Evolutionary conservation across 169 alveolate species (phyloP).

Genomic region (Plasmodium vivax): DNA sequence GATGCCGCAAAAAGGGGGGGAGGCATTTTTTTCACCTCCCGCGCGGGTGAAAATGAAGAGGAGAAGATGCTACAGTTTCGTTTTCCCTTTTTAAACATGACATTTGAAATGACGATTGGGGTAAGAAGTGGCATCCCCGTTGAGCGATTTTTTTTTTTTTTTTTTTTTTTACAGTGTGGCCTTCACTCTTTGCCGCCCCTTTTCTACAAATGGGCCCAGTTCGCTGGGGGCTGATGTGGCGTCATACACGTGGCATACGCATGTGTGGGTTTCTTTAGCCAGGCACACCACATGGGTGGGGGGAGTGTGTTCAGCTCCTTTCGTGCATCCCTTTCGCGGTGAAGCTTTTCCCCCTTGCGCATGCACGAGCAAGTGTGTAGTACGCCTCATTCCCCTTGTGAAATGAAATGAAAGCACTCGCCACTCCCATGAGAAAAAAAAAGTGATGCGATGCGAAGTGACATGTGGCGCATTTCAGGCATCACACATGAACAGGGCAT

Average conservation of each 20-base stretch:
- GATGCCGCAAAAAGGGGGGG: background rate
- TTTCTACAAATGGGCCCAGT: background rate
- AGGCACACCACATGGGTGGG: background rate
- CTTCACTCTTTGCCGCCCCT: background rate
- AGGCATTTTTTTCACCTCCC: background rate
- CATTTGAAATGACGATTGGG: background rate
- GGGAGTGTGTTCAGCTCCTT: background rate
- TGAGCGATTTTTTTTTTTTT: background rate
- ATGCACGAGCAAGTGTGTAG: background rate
- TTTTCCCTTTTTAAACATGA: conserved; percentile 5
- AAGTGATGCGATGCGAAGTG: too few relatives aligned
- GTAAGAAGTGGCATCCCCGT: background rate
- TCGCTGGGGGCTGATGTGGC: background rate
- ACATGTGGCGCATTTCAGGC: background rate
- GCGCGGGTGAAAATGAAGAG: background rate
- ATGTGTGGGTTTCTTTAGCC: background rate
- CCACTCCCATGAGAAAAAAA: background rate
- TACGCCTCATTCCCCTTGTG: background rate
- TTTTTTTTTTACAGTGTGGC: background rate
- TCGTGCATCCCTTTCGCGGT: background rate
- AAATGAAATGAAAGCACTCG: background rate
- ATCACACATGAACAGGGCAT: background rate
- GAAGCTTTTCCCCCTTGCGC: background rate
- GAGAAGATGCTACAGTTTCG: background rate
- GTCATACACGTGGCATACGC: background rate